Percentiles rank a stretch among this genome's conserved stretches.
phyloP scores from a whole-genome alignment of 306 rosid species.

The Inga oerstediana region DNA sequence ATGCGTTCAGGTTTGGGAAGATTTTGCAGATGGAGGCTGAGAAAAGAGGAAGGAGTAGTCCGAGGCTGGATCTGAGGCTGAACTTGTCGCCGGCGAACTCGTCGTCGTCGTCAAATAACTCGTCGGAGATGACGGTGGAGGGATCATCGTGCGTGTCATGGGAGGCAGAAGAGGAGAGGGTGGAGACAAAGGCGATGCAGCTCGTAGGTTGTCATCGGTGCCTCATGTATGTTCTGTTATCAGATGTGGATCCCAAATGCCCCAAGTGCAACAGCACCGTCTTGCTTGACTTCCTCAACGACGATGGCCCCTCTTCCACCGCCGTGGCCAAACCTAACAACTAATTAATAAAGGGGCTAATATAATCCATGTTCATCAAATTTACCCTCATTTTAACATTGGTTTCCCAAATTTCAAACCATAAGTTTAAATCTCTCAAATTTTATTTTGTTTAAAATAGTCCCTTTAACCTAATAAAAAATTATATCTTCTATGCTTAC shows the following conservation, averaged over 20 bases:
- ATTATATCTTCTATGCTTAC: rapidly evolving
- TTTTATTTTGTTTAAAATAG: no score
- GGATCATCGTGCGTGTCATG: conserved; percentile 34
- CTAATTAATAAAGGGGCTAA: background rate
- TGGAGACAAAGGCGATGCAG: conserved; percentile 41
- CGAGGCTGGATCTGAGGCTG: conserved; percentile 44
- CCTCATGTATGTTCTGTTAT: conserved; percentile 62
- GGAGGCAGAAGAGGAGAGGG: conserved; percentile 24
- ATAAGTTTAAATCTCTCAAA: no score
- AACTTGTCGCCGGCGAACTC: conserved; percentile 37
- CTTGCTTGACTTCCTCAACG: conserved; percentile 47
- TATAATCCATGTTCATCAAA: no score
- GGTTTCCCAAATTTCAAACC: no score
- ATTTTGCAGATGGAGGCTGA: background rate
- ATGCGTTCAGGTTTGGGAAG: background rate
- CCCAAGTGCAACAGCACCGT: conserved; percentile 59
- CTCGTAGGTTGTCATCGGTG: conserved; percentile 63
- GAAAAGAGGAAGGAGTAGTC: conserved; percentile 24
- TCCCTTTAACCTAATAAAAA: no score
- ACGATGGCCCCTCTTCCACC: background rate
- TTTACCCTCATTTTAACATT: no score
- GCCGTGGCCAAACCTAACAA: background rate
- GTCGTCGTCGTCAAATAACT: background rate
- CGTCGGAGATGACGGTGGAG: conserved; percentile 35
- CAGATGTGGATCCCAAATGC: conserved; percentile 50